Evolutionary conservation across 164 flowering plant genomes (phyloP), one percentile per base, ranked within the genome.

Genomic region (Sextonia rubra): DNA sequence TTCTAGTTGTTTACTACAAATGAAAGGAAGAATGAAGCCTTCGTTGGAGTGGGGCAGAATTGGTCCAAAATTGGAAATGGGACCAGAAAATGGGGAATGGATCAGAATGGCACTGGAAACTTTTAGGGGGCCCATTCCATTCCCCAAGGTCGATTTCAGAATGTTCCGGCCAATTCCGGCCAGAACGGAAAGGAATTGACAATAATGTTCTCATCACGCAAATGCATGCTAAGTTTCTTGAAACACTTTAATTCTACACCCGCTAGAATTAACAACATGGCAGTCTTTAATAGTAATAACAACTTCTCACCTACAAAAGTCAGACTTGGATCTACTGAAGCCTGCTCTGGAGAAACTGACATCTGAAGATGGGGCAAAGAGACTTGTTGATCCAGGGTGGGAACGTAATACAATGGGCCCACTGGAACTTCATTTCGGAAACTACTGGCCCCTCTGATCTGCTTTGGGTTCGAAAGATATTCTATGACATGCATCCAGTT

Each of bases 401-500:
- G 79, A 52, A 82, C 58, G 78, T 83, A 85, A 71, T 81, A 81
- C 47, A 80, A 81, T 22, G 79, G 64, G 32, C 27, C 78, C 26
- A n/a, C n/a, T n/a, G n/a, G n/a, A 71, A 73, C 62, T 75, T 86
- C 85, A 71, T 56, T 67, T 56, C 79, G 78, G 12, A 85, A 76
- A 69, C 84, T 56, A 79, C 52, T 75, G 1, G 73, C 71, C 37
- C 73, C 77, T 77, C 80, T 84, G 65, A 48, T 78, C 69, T 85
- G 85, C 71, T 81, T 85, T 32, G 77, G 81, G 78, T 82, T 80
- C 68, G 87, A 37, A 17, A 94, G 89, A 80, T 92, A 94, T 81
- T 94, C 99, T 76, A 92, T 71, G 18, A 92, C 97, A 80, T 86
- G 85, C 83, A 83, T 84, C 99, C 99, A 94, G 69, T 94, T 91